Evolutionary conservation across 228 moss, liverwort and hornwort genomes (phyloP), one percentile per base, ranked within the genome.

Genomic region (Sphagnum fallax): DNA sequence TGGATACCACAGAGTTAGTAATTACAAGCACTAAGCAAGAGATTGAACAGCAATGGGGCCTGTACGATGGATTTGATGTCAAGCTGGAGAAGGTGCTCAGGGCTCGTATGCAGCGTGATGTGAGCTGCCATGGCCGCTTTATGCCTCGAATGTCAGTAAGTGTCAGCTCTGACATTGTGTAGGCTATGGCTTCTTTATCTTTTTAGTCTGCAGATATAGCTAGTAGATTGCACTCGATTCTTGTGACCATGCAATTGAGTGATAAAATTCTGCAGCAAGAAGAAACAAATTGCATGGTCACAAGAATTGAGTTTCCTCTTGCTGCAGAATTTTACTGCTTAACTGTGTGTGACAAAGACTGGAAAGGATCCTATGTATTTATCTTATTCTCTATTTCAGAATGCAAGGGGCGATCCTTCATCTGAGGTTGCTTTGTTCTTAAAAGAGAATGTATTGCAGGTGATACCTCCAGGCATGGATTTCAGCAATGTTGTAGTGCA

Each of bases 141-240:
- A 87, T 87, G 87, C 83, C 87, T 66, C 73, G 87, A 53, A 82
- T 87, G 87, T 78, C 83, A 83, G 87, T 87, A 63, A 74, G 82
- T 82, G 69, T 9, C 69, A 51, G 49, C 51, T 67, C 50, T 14
- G 5, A 66, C 55, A 8, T 51, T 1, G 32, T 32, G 32, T 32
- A 32, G 32, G 32, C 2, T 32, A 32, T 32, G 32, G 32, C 2
- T 32, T 32, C 32, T 32, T 2, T 32, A 32, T 32, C 2, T 2
- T 32, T 32, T 32, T 32, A 32, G 32, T 32, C 32, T 32, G 32
- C 32, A 32, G 32, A 32, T 32, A 32, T 32, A 32, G 32, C 32
- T 32, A 32, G 32, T 32, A 32, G 32, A 32, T 47, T 49, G 60
- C n/a, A 16, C n/a, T 61, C 6, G 16, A 14, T 14, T 14, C 60